Evolutionary conservation across 805 yeast genomes (phyloP), one percentile per base, ranked within the genome.

Genomic region (Yarrowia keelungensis): DNA sequence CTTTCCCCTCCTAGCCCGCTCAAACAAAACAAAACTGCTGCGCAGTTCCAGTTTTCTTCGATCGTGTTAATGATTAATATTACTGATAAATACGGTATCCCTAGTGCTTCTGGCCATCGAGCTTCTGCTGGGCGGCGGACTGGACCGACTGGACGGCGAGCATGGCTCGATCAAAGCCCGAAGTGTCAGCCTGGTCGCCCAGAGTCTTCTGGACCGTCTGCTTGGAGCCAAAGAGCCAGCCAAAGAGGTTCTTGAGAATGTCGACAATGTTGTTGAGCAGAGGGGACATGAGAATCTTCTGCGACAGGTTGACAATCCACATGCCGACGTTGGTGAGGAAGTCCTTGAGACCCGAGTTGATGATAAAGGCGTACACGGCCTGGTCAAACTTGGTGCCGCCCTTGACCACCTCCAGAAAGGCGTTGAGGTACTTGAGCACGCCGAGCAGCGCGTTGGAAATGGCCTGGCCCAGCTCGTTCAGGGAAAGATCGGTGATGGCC

Each of bases 161-260:
- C 51, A 59, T 43, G 49, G 65, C 65, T 59, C 65, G 65, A 43
- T 59, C 65, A 5, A 59, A 59, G 35, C 65, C 65, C 12, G 51
- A 15, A n/a, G 65, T 59, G 12, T 59, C 65, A 35, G 65, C 65
- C 51, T 43, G 51, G 42, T 19, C 41, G 11, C 65, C 65, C 3
- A 59, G 65, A 10, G 51, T 16, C 65, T 59, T 32, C 65, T 59
- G 51, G 9, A 59, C 65, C 3, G 65, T 59, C 65, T 59, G 65
- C 65, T 59, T 59, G 51, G 65, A 59, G 65, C 65, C 65, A 59
- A 59, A 59, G n/a, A 59, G 51, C 65, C 65, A 59, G 41, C 51
- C 65, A 45, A 59, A 59, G 14, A 59, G 51, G 65, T 59, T 59
- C 65, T 59, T 59, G 42, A 59, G 65, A 35, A 59, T 59, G 43